phyloP scores from a whole-genome alignment of 768 basidiomycete species.

The Pholiota molesta region DNA sequence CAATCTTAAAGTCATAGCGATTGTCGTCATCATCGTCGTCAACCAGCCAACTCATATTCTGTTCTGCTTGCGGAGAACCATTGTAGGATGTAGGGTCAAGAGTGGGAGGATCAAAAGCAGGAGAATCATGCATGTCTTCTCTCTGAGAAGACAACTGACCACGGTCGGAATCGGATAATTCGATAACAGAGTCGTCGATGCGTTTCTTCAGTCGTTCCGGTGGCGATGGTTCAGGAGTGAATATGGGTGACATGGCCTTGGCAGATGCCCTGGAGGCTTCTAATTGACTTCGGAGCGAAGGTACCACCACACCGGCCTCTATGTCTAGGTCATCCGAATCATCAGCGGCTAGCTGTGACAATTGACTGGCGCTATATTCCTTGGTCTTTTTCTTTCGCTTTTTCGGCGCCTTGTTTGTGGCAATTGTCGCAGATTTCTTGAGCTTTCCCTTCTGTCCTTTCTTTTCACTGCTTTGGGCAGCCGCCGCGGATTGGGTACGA shows the following conservation, averaged over 20 bases:
- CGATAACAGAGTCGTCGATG: conserved; percentile 26
- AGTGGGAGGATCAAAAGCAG: neutral
- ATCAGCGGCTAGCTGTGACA: conserved; percentile 48
- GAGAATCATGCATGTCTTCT: neutral
- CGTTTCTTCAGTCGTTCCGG: conserved; percentile 3
- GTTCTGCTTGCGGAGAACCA: conserved; percentile 15
- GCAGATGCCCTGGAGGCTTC: neutral
- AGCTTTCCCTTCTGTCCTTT: conserved; percentile 38
- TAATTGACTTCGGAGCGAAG: conserved; percentile 1
- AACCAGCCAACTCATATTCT: conserved; percentile 67
- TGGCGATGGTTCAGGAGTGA: conserved; percentile 9
- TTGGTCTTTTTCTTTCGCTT: conserved; percentile 29
- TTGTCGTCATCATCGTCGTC: conserved; percentile 70
- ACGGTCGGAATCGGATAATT: conserved; percentile 33
- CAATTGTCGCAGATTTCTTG: conserved; percentile 46
- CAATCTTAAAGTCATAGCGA: conserved; percentile 46
- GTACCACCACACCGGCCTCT: conserved; percentile 40
- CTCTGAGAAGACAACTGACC: conserved; percentile 2
- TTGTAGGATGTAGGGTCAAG: neutral
- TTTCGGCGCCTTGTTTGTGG: conserved; percentile 30
- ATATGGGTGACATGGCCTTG: conserved; percentile 9
- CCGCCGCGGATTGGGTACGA: conserved; percentile 52
- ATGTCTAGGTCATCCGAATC: conserved; percentile 62
- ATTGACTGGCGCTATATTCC: conserved; percentile 39
- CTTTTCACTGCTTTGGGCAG: conserved; percentile 27